phyloP scores from a whole-genome alignment of 371 early-diverging fungal species.

The Zopfochytrium polystomum region DNA sequence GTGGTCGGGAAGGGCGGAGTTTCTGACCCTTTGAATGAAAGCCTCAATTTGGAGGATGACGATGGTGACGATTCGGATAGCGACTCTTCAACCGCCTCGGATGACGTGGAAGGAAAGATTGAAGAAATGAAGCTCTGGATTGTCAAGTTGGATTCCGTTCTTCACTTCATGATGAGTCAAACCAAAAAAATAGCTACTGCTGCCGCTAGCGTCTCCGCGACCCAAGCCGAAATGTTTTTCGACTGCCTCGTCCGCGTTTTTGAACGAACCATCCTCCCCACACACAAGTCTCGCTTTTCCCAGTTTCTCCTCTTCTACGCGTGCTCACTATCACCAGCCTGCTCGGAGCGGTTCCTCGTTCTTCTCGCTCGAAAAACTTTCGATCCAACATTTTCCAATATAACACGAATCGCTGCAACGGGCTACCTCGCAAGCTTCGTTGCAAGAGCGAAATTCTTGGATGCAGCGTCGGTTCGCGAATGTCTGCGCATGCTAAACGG shows the following conservation, averaged over 20 bases:
- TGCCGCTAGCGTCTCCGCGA: background rate
- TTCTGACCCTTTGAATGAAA: background rate
- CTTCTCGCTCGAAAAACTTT: constrained; percentile 65
- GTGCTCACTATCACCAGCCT: constrained; percentile 62
- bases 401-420: constrained; percentile 76
- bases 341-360: constrained; percentile 77
- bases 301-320: constrained; percentile 89
- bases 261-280: constrained; percentile 75
- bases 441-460: constrained; percentile 81
- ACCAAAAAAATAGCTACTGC: constrained; percentile 42
- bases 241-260: constrained; percentile 70
- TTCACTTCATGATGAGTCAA: constrained; percentile 65
- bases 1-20: background rate
- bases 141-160: constrained; percentile 79
- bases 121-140: constrained; percentile 33
- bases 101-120: constrained; percentile 32
- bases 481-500: constrained; percentile 62
- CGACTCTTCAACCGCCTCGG: constrained; percentile 34
- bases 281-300: constrained; percentile 84
- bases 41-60: background rate
- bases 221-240: constrained; percentile 48
- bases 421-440: constrained; percentile 85
- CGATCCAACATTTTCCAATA: constrained; percentile 56
- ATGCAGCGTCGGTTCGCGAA: constrained; percentile 56
- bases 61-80: constrained; percentile 23